These are phyloP conservation scores for Pyricularia grisea DNA, from an alignment of 2,329 filamentous ascomycete genomes.

Conservation along the genomic window DNA sequence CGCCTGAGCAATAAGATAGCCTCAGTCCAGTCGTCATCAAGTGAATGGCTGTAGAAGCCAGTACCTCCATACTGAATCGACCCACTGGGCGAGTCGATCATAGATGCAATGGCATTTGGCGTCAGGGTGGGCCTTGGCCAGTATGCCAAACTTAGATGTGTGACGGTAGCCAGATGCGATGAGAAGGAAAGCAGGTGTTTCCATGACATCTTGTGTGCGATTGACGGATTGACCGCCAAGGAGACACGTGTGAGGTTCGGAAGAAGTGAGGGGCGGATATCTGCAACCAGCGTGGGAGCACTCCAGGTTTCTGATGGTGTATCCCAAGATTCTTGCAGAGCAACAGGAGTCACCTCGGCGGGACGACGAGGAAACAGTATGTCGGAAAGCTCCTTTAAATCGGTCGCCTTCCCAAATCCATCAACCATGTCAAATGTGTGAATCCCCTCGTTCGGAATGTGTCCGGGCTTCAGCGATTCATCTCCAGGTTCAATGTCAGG, in stretches of 20 bases:
- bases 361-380: constrained; percentile 33
- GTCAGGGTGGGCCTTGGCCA: constrained; percentile 54
- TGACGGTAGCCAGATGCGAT: constrained; percentile 39
- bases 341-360: constrained; percentile 8
- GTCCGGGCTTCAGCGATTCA: constrained; percentile 11
- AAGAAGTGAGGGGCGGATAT: constrained; percentile 30
- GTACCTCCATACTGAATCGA: constrained; percentile 39
- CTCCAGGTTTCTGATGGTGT: constrained; percentile 17
- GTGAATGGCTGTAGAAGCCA: constrained; percentile 44
- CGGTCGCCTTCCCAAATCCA: constrained; percentile 39
- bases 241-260: constrained; percentile 53
- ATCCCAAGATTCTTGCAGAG: constrained; percentile 45
- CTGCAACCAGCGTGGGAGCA: constrained; percentile 11
- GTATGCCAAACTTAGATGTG: constrained; percentile 51
- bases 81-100: constrained; percentile 34
- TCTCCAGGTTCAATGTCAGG: constrained; percentile 18
- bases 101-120: constrained; percentile 39
- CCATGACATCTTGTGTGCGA: constrained; percentile 38
- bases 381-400: constrained; percentile 40
- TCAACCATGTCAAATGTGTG: constrained; percentile 44
- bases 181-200: constrained; percentile 47
- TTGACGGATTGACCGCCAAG: constrained; percentile 36
- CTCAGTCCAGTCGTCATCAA: constrained; percentile 52
- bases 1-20: constrained; percentile 44
- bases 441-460: constrained; percentile 33